Conservation (phyloP, 305 asterid species). For the Petunia hybrid region DNA sequence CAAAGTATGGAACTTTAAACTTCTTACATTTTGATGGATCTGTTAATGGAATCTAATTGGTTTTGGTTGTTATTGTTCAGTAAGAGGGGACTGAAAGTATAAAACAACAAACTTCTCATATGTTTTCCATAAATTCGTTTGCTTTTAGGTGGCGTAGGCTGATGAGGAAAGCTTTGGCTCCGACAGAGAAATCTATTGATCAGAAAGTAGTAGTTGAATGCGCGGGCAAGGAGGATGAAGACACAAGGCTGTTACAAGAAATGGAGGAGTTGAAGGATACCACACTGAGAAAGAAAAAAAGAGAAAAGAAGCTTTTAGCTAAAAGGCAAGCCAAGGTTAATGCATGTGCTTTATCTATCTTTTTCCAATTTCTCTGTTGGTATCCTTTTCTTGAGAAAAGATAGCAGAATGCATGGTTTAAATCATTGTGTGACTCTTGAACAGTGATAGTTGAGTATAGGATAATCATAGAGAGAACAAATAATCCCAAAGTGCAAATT, state of each 20-base stretch:
- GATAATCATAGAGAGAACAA: constrained; percentile 11
- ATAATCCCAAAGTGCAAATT: background rate
- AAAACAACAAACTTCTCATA: background rate
- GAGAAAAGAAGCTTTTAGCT: constrained; percentile 61
- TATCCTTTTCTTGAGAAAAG: background rate
- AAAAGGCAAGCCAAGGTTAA: constrained; percentile 78
- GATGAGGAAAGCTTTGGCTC: constrained; percentile 78
- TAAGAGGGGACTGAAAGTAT: background rate
- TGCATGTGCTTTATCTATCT: background rate
- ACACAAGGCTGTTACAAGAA: constrained; percentile 64
- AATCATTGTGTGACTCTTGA: background rate
- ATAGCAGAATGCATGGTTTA: background rate
- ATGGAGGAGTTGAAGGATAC: constrained; percentile 87
- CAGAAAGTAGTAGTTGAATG: constrained; percentile 44
- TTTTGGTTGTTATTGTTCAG: background rate
- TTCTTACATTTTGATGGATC: background rate
- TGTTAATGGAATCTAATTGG: background rate
- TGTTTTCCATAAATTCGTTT: background rate
- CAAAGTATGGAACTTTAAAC: constrained; percentile 55
- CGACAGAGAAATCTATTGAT: constrained; percentile 58
- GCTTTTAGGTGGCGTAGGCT: constrained; percentile 74
- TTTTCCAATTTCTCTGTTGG: background rate
- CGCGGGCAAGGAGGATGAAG: constrained; percentile 58
- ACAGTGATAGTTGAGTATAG: constrained; percentile 3
- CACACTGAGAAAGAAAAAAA: constrained; percentile 73